Base-by-base conservation (phyloP, 768 basidiomycete genomes). In the Glaciozyma martinii region DNA sequence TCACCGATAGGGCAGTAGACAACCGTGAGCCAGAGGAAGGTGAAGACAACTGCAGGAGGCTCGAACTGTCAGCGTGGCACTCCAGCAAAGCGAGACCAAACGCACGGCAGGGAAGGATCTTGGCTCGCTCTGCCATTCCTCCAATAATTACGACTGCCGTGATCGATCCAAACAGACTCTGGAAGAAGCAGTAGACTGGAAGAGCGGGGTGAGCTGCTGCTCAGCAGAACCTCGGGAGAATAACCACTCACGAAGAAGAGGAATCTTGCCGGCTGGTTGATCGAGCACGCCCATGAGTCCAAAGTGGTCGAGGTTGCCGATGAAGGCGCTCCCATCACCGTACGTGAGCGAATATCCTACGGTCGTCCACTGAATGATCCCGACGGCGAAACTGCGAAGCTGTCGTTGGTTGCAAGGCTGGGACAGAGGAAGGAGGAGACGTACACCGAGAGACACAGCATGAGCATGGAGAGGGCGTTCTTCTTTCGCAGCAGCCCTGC, bases 241-340 rank as follows among this genome's bases (percentile, higher is more conserved):
- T 50, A 13, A n/a, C n/a, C 12, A 50, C 49, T 50, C 21, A 82
- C 78, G 33, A 33, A 33, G 33, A 33, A 33, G 33, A 33, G 33
- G 33, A 10, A 33, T 33, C 10, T 33, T 33, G 33, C 33, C 33
- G 10, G 33, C 33, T 5, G 33, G 33, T 33, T 33, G 33, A 37
- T 78, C 85, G 62, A 87, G 80, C 30, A 90, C 89, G 65, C 83
- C 79, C 59, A 82, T 80, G 52, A 92, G 79, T 27, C 87, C 89
- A 71, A 92, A 87, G 77, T 89, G 84, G 44, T 79, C 79, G 30
- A 95, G 82, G 76, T 93, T 85, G 47, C 94, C 94, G 66, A 99
- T 94, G 76, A 81, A 98, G 15, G 53, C 29, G 5, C 27, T 23
- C 21, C 30, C 33, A 23, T 72, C 68, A 32, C 78, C 79, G 32